These are phyloP conservation scores for Rhododendron griersonianum DNA, from an alignment of 148 eudicot genomes.

Conservation along the genomic window DNA sequence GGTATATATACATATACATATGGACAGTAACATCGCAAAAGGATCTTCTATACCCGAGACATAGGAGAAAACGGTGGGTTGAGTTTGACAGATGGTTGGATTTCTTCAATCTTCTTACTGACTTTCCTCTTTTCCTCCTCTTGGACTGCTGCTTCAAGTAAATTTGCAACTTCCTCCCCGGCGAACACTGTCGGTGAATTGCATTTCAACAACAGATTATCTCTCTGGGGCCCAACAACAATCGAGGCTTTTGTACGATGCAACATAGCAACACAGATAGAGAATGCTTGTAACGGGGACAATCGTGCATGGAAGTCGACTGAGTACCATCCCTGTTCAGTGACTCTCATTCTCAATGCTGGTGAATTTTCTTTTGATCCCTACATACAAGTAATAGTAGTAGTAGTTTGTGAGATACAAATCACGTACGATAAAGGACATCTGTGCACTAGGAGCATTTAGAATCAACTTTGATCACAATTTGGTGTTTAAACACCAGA, in stretches of 20 bases:
- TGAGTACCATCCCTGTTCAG: slow-evolving; percentile 51
- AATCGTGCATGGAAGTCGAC: slow-evolving; percentile 77
- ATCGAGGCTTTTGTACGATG: slow-evolving; percentile 63
- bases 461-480: neutral
- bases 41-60: slow-evolving; percentile 45
- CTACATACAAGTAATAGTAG: slow-evolving; percentile 24
- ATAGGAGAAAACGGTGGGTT: slow-evolving; percentile 95
- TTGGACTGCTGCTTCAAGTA: slow-evolving; percentile 45
- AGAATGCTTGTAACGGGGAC: slow-evolving; percentile 81
- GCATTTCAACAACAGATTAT: slow-evolving; percentile 40
- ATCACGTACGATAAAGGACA: neutral
- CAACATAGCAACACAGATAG: slow-evolving; percentile 65
- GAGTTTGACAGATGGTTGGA: slow-evolving; percentile 45
- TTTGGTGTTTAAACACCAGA: neutral
- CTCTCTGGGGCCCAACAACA: slow-evolving; percentile 37
- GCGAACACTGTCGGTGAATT: slow-evolving; percentile 46
- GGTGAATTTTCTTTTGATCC: slow-evolving; percentile 59
- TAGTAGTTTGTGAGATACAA: neutral
- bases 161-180: slow-evolving; percentile 52
- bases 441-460: neutral
- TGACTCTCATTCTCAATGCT: slow-evolving; percentile 43
- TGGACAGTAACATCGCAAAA: neutral
- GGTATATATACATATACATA: too few species aligned
- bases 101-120: slow-evolving; percentile 33
- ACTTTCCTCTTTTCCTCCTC: slow-evolving; percentile 55